These are phyloP conservation scores for Pascua sp. DNA, from an alignment of 1,284 basidiomycete genomes.

Conservation along the genomic window DNA sequence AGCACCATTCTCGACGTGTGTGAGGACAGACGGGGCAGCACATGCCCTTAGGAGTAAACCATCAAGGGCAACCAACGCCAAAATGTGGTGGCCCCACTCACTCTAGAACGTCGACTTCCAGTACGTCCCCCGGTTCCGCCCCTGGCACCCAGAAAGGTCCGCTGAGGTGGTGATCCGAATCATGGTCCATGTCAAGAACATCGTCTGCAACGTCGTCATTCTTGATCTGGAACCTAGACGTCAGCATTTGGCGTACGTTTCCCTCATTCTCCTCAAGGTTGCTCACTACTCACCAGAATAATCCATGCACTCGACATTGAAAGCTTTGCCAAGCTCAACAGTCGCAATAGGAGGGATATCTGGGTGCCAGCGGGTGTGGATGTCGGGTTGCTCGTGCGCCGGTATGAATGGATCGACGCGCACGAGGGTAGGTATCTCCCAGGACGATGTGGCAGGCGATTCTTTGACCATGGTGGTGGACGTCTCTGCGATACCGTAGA, in stretches of 20 bases:
- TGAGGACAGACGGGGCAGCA: not conserved
- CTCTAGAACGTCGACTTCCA: slow-evolving; percentile 72
- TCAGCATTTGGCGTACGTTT: not conserved
- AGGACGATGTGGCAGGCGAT: not conserved
- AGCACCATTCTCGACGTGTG: slow-evolving; percentile 37
- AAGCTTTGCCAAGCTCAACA: slow-evolving; percentile 53
- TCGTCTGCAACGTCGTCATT: slow-evolving; percentile 62
- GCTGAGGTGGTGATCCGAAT: slow-evolving; percentile 67
- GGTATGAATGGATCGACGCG: slow-evolving; percentile 30
- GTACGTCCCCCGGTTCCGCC: slow-evolving; percentile 71
- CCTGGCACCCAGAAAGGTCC: slow-evolving; percentile 71
- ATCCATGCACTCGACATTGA: slow-evolving; percentile 73
- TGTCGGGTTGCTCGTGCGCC: slow-evolving; percentile 24
- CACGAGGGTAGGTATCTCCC: slow-evolving; percentile 24
- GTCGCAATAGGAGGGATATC: slow-evolving; percentile 38
- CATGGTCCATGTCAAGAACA: slow-evolving; percentile 34
- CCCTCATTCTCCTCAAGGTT: no score
- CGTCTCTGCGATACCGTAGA: no score
- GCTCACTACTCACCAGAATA: slow-evolving; percentile 63
- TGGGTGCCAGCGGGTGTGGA: slow-evolving; percentile 47
- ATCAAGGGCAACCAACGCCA: no score
- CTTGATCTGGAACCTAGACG: slow-evolving; percentile 56
- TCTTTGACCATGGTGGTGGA: no score
- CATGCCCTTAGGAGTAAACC: no score
- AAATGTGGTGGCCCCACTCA: not conserved